Base-by-base conservation (phyloP, 768 basidiomycete genomes). In the Leucocoprinus birnbaumii region DNA sequence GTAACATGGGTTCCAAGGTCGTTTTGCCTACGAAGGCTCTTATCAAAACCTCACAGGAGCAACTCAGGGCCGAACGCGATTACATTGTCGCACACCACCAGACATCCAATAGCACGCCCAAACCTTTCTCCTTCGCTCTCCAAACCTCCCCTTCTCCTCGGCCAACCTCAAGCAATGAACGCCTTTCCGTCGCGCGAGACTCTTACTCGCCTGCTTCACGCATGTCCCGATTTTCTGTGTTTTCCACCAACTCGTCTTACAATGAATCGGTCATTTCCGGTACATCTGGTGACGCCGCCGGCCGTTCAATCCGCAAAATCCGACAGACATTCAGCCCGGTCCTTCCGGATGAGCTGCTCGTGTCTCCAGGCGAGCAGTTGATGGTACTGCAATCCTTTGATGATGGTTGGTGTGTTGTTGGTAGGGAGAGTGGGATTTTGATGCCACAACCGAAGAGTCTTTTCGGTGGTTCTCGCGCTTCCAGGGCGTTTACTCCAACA, bases 331-430 rank as follows among this genome's bases (percentile, higher is more conserved):
- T 89, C 65, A 74, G 71, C 51, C 85, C 89, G 7, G 76, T 87
- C 21, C 80, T 91, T 2, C 85, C 87, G 0, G 89, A 92, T 67
- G 89, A 92, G 65, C 73, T 91, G 24, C 69, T 83, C 31, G 56
- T 87, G 56, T 64, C 73, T 18, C 62, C 76, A 11, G 85, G 86
- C 37, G 87, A 92, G 65, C 72, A 71, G 34, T 68, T 91, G 40
- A 80, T 78, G 1, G 69, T 90, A 25, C 73, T 89, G 2, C 80
- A 82, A 57, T 81, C 82, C 3, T 88, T 84, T 61, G 86, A 91
- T 56, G 89, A 91, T 55, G 89, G 88, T 1, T 92, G 89, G 89
- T 89, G 86, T 61, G 75, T 88, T 49, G 85, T 88, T 49, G 83
- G 80, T 18, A 74, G 86, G 25, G 80, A 85, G 57, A 65, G 63